Percentiles rank a stretch among this genome's conserved stretches.
Conservation (phyloP, 78 protist species). For the Tieghemostelium lacteum region DNA sequence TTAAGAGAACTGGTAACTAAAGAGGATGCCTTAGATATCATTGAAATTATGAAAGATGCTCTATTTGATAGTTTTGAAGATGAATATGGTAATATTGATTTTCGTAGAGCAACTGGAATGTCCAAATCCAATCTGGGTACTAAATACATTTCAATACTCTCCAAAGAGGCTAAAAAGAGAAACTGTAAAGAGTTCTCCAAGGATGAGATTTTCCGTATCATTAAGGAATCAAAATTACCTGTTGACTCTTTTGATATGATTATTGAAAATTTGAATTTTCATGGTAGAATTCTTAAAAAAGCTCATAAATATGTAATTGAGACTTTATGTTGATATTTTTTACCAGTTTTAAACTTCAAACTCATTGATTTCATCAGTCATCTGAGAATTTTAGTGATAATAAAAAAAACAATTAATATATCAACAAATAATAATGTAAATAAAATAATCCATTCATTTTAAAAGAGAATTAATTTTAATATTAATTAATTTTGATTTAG, state of each 20-base stretch:
- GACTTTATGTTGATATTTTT: too few species aligned
- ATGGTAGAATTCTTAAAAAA: conserved; percentile 50
- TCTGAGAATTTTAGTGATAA: too few species aligned
- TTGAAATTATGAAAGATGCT: conserved; percentile 69
- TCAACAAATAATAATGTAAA: too few species aligned
- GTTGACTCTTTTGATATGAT: conserved; percentile 20
- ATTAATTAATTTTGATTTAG: too few species aligned
- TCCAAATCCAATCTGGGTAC: conserved; percentile 16
- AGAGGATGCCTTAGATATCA: conserved; percentile 82
- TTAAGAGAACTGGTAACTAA: conserved; percentile 90
- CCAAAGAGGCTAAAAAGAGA: neutral
- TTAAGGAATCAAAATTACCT: conserved; percentile 44
- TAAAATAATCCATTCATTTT: too few species aligned
- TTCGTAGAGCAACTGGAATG: conserved; percentile 47
- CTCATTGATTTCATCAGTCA: too few species aligned
- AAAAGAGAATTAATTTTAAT: too few species aligned
- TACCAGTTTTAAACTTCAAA: too few species aligned
- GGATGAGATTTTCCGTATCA: neutral
- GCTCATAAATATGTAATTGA: conserved; percentile 3
- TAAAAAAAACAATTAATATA: too few species aligned
- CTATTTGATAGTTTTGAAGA: conserved; percentile 57
- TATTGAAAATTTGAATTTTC: conserved; percentile 16
- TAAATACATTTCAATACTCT: neutral
- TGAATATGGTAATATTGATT: conserved; percentile 72
- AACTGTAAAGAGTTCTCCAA: conserved; percentile 2